Percentiles rank a stretch among this genome's conserved stretches.
These are phyloP conservation scores for Verticillium albo-atrum DNA, from an alignment of 2,329 filamentous ascomycete genomes.

Conservation along the genomic window DNA sequence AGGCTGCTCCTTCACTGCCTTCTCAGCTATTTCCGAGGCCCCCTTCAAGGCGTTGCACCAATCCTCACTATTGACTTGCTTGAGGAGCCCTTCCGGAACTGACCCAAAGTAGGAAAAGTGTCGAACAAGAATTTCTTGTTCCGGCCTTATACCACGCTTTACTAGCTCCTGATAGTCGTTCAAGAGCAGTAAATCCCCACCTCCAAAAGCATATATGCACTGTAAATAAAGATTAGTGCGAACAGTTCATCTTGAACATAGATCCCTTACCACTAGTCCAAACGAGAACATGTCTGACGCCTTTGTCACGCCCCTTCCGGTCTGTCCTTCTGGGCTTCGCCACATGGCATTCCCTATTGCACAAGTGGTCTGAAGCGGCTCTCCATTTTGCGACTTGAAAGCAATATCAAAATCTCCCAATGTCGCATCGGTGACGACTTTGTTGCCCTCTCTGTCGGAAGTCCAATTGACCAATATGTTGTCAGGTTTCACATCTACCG, in stretches of 20 bases:
- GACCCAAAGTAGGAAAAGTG: background rate
- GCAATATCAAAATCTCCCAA: conserved; percentile 31
- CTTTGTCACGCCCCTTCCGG: conserved; percentile 23
- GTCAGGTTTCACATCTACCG: conserved; percentile 32
- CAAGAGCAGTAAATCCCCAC: background rate
- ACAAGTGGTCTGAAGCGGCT: conserved; percentile 17
- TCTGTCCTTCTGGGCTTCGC: conserved; percentile 33
- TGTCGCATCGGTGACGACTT: conserved; percentile 23
- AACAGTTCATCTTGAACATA: conserved; percentile 6
- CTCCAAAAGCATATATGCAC: conserved; percentile 27
- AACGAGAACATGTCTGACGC: conserved; percentile 32
- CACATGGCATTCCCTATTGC: conserved; percentile 32
- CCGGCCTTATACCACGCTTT: background rate
- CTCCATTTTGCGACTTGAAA: conserved; percentile 22
- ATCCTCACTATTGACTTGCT: background rate
- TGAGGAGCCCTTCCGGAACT: background rate
- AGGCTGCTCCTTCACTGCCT: background rate
- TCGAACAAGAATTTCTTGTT: background rate
- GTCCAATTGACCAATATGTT: conserved; percentile 31
- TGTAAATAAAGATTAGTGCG: conserved; percentile 17
- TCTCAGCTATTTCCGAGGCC: background rate
- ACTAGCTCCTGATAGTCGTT: background rate
- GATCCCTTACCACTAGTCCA: conserved; percentile 27
- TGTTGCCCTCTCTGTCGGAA: conserved; percentile 22
- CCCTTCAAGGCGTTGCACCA: background rate